Conservation (phyloP, 345 rosid species). For the Ricinus communis region DNA sequence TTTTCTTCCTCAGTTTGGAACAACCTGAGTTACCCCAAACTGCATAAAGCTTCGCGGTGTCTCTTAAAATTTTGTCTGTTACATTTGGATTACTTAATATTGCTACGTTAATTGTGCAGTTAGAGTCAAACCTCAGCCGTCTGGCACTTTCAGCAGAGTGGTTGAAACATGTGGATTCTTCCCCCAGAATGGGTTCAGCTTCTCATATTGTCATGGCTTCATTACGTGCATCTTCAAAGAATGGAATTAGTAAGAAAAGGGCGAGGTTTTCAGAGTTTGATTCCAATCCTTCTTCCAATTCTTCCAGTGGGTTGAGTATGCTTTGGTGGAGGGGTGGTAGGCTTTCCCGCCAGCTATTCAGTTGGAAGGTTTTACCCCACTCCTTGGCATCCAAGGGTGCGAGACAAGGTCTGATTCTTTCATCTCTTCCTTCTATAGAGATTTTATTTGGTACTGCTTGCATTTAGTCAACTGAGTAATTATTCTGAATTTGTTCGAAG, state of each 20-base stretch:
- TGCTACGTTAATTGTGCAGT: slow-evolving; percentile 47
- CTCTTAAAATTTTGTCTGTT: not conserved
- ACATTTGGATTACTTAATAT: slow-evolving; percentile 8
- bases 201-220: slow-evolving; percentile 60
- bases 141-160: slow-evolving; percentile 81
- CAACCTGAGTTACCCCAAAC: slow-evolving; percentile 1
- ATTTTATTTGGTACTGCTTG: slow-evolving; percentile 13
- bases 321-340: slow-evolving; percentile 98
- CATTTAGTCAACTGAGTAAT: slow-evolving; percentile 25
- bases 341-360: slow-evolving; percentile 71
- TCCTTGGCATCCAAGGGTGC: slow-evolving; percentile 78
- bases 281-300: slow-evolving; percentile 48
- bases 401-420: slow-evolving; percentile 69
- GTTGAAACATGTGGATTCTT: slow-evolving; percentile 74
- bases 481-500: slow-evolving; percentile 44
- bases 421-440: slow-evolving; percentile 15
- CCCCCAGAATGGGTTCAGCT: slow-evolving; percentile 65
- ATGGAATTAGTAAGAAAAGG: slow-evolving; percentile 63
- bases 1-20: not conserved
- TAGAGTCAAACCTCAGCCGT: slow-evolving; percentile 71
- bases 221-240: slow-evolving; percentile 58
- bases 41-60: not conserved
- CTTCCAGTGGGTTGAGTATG: slow-evolving; percentile 62
- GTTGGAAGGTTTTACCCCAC: slow-evolving; percentile 77
- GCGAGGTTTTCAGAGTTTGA: slow-evolving; percentile 48